Evolutionary conservation across 1,284 basidiomycete species (phyloP).

Genomic region (Ceraceosorus bombacis): DNA sequence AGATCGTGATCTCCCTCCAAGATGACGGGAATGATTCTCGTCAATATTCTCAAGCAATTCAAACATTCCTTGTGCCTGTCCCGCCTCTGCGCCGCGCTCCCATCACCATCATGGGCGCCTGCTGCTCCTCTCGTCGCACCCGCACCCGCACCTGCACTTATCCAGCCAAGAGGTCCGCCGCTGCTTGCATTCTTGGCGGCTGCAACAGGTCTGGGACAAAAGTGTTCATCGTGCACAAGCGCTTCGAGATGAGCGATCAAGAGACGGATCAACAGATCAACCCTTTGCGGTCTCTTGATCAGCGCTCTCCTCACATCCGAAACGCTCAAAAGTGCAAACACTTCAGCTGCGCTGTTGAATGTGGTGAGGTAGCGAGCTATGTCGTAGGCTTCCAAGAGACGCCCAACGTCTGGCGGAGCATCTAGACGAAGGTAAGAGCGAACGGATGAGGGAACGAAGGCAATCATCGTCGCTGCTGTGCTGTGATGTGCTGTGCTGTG

Average conservation of each 20-base stretch:
- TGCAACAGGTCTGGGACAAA: constrained; percentile 15
- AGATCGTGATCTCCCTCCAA: constrained; percentile 15
- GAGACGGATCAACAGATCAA: constrained; percentile 36
- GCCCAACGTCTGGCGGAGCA: background rate
- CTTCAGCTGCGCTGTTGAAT: constrained; percentile 33
- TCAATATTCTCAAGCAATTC: constrained; percentile 40
- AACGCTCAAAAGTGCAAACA: constrained; percentile 29
- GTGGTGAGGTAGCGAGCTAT: background rate
- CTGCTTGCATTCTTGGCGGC: constrained; percentile 14
- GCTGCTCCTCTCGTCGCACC: constrained; percentile 1
- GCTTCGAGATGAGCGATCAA: constrained; percentile 40
- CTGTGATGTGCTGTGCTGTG: no score
- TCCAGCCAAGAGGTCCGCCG: constrained; percentile 17
- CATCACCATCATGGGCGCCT: constrained; percentile 7
- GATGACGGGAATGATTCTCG: constrained; percentile 35
- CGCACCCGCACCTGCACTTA: constrained; percentile 4
- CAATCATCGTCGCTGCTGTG: background rate
- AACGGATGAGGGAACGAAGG: background rate
- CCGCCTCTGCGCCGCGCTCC: constrained; percentile 12
- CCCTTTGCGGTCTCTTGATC: constrained; percentile 32
- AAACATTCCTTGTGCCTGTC: constrained; percentile 36
- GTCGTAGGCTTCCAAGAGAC: background rate
- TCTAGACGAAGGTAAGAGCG: background rate
- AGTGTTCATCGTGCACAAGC: constrained; percentile 31
- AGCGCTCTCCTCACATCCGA: constrained; percentile 30